Evolutionary conservation across 306 rosid species (phyloP), one percentile per base, ranked within the genome.

Genomic region (Dalbergia cochinchinensis): DNA sequence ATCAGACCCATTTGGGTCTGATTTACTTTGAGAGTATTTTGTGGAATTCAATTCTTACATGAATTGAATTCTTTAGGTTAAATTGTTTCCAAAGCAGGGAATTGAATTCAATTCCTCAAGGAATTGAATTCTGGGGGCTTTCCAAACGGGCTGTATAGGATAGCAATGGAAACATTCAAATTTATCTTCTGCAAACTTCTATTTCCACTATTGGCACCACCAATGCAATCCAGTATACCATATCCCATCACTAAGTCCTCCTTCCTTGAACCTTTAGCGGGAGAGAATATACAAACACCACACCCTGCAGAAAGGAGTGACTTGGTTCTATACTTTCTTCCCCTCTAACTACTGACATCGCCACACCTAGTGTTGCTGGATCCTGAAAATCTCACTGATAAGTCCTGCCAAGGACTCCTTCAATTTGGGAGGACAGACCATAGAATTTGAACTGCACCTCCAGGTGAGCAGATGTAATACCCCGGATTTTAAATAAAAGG

Each of bases 341-440:
- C 39, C 97, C 98, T 76, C 96, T 97, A 41, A 94, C 86, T 8
- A 94, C 88, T 0, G 97, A 90, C 97, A 94, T 92, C 1, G 97
- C 92, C 47, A 92, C 93, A 0, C 98, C 98, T 1, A 78, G 76
- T 87, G 88, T 92, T 1, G 89, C 94, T 0, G 97, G 94, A 50
- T 89, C 92, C 62, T 83, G 48, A 57, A 94, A 94, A 81, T 92
- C 93, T 0, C 91, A 97, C 77, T 85, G 92, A 41, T 92, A 94
- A 80, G 98, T 91, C 86, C 93, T 89, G 6, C 97, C 97, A 35
- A 94, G 90, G 35, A 94, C 92, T 68, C 98, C 94, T 81, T 94
- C 98, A 54, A 92, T 93, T 65, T 88, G 85, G 0, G 87, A 54
- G 1, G 97, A 89, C n/a, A 92, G 58, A 31, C 82, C 88, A 4